phyloP scores from a whole-genome alignment of 2,329 filamentous ascomycete species.

The Ceratocystis cacaofunesta region DNA sequence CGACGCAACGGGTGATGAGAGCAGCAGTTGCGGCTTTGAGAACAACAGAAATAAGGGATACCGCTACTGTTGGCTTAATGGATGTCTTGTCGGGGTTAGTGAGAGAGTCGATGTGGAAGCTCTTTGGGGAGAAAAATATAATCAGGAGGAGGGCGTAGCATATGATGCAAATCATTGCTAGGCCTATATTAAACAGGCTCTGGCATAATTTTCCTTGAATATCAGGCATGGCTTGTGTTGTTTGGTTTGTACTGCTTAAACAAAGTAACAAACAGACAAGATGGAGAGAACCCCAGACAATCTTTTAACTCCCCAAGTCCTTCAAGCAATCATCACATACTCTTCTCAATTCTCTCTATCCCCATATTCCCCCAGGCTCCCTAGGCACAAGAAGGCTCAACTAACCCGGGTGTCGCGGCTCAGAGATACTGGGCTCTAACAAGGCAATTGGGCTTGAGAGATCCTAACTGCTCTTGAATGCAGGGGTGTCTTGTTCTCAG shows the following conservation, averaged over 20 bases:
- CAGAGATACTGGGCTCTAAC: background rate
- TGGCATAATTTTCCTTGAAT: background rate
- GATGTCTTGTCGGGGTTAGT: background rate
- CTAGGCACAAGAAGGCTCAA: background rate
- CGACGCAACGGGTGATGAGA: background rate
- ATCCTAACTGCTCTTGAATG: background rate
- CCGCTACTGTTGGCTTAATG: background rate
- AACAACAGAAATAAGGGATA: background rate
- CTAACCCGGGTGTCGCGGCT: background rate
- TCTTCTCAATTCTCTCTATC: no score
- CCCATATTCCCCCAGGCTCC: no score
- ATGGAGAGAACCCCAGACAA: no score
- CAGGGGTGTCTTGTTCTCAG: background rate
- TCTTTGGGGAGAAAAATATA: background rate
- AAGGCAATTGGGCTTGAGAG: background rate
- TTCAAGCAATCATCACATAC: no score
- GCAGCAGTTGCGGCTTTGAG: background rate
- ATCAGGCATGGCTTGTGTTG: background rate
- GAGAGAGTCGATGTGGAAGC: background rate
- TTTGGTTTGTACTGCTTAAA: background rate
- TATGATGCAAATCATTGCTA: background rate
- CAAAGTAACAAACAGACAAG: background rate
- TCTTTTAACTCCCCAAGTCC: no score
- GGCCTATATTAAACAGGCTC: background rate
- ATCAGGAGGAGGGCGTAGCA: background rate